Evolutionary conservation across 306 rosid genomes (phyloP), one percentile per base, ranked within the genome.

Genomic region (Ceratonia siliqua): DNA sequence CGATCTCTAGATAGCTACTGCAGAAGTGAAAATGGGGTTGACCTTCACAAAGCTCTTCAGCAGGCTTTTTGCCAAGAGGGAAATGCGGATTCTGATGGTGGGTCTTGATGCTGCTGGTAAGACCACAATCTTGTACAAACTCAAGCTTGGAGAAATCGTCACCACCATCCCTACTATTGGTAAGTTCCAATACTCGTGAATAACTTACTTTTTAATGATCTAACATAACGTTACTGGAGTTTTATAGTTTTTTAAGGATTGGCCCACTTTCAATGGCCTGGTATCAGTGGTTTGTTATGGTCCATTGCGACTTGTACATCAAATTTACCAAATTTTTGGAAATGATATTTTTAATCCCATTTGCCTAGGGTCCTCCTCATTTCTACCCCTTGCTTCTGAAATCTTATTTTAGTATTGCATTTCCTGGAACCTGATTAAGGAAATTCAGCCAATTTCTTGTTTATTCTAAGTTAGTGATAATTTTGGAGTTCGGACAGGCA

Each of bases 51-150:
- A 93, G 88, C 92, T 93, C 65, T 93, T 93, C 84, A 91, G 98
- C 81, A 85, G 92, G 85, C 89, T 93, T 5, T 93, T 93, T 14
- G 96, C 97, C 64, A 93, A 91, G 97, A 91, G 59, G 77, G 97
- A 93, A 79, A 93, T 93, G 98, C 88, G 98, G 46, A 93, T 91
- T 81, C 70, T 93, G 89, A 91, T 93, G 98, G 98, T 93, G 41
- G 97, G 98, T 86, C 97, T 91, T n/a, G 98, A 93, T 62, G 98
- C 98, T 55, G 98, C 98, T 70, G 98, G 98, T 87, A 93, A 93
- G 87, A 93, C 98, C 21, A 93, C 98, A 55, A 93, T 93, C 64
- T 65, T 93, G 88, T 93, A 93, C 79, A 91, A 93, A 86, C 90
- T 93, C 85, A 93, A 93, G 90, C 97, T 93, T 28, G 98, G 98